Conservation (phyloP, 1,139 yeast species). For the Kodamaea alishanica region DNA sequence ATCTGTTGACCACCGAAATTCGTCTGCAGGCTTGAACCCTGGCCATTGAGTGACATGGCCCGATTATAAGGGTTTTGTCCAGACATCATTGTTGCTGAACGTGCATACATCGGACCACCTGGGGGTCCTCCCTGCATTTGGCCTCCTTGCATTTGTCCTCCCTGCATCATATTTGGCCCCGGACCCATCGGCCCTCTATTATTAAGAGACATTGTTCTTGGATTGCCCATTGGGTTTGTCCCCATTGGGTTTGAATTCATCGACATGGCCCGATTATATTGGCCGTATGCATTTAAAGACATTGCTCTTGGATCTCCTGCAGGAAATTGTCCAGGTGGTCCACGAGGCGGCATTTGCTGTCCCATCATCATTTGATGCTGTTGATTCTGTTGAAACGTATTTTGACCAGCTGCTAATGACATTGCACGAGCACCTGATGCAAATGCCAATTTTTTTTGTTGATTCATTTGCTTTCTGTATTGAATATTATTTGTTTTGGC, state of each 20-base stretch:
- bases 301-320: conserved; percentile 47
- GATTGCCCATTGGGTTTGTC: conserved; percentile 16
- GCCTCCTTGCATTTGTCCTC: neutral
- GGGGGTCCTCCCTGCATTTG: conserved; percentile 1
- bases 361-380: conserved; percentile 8
- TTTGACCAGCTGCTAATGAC: conserved; percentile 35
- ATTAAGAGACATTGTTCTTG: conserved; percentile 29
- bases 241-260: conserved; percentile 12
- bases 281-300: conserved; percentile 45
- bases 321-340: neutral
- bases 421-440: conserved; percentile 48
- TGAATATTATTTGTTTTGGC: conserved; percentile 46
- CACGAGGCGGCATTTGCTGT: conserved; percentile 8
- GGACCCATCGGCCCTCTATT: conserved; percentile 9
- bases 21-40: neutral
- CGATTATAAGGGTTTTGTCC: neutral
- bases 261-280: conserved; percentile 20
- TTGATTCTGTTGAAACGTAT: conserved; percentile 31
- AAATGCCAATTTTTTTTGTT: conserved; percentile 58
- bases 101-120: conserved; percentile 1
- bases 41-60: too few species aligned
- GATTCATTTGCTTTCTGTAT: conserved; percentile 66
- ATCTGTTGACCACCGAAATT: conserved; percentile 1
- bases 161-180: conserved; percentile 3
- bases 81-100: neutral